A percentile compares a stretch with the other conserved stretches of the same genome.
These are phyloP conservation scores for Athelia sp. DNA, from an alignment of 1,284 basidiomycete species.

Conservation along the genomic window DNA sequence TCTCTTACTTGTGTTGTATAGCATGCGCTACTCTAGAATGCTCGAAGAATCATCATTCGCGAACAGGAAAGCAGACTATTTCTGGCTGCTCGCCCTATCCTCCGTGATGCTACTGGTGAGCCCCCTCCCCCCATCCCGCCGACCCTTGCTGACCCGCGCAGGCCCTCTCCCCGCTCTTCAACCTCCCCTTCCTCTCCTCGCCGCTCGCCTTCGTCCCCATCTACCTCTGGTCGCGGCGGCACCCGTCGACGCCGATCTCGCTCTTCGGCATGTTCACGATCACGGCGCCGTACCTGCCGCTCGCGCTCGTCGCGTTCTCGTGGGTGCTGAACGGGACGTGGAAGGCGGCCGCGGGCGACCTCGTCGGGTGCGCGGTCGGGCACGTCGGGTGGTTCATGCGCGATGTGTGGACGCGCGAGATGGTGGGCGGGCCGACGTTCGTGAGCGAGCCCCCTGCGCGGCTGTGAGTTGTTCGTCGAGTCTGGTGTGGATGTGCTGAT, in stretches of 20 bases:
- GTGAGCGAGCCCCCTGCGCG: constrained; percentile 75
- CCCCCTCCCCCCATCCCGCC: not conserved
- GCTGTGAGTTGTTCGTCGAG: constrained; percentile 55
- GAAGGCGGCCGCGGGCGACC: constrained; percentile 80
- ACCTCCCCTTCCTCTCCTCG: constrained; percentile 86
- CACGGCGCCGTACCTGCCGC: constrained; percentile 91
- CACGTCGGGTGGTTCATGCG: constrained; percentile 91
- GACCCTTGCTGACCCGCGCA: constrained; percentile 23
- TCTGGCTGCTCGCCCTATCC: constrained; percentile 85
- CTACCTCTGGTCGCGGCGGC: constrained; percentile 94
- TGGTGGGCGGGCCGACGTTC: constrained; percentile 71
- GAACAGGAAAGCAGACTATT: constrained; percentile 87
- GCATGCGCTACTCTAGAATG: constrained; percentile 95
- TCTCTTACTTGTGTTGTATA: constrained; percentile 22
- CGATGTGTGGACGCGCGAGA: constrained; percentile 93
- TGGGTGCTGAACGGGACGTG: constrained; percentile 89
- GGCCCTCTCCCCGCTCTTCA: constrained; percentile 81
- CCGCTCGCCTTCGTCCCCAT: constrained; percentile 91
- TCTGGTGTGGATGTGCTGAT: not conserved
- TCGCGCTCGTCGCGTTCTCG: constrained; percentile 84
- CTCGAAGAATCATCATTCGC: constrained; percentile 95
- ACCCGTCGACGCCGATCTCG: constrained; percentile 91
- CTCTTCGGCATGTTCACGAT: constrained; percentile 94
- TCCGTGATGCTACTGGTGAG: constrained; percentile 78
- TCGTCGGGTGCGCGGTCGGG: constrained; percentile 86